Evolutionary conservation across 208 protist genomes (phyloP), one percentile per base, ranked within the genome.

Genomic region (Endotrypanum monterogeii): DNA sequence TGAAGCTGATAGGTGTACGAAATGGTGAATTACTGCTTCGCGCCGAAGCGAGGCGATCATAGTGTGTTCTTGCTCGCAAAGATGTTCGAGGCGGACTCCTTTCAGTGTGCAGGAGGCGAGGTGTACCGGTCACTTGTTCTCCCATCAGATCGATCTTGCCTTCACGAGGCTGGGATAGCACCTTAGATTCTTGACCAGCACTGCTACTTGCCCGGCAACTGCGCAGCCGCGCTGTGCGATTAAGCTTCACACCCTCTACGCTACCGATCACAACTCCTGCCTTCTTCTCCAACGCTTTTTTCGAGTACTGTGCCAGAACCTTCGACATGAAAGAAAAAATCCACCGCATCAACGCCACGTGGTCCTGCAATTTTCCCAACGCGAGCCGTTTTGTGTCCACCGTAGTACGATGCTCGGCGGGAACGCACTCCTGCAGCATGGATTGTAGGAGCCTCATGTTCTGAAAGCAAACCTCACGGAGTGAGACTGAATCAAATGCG

Each of bases 301-400:
- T 89, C 7, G 92, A 93, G 76, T 93, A 96, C 23, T 84, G 77
- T 1, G 78, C 79, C 14, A 96, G 68, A 44, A 94, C 79, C 58
- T 89, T 96, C 0, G 75, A 79, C 84, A 96, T 91, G 74, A 94
- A 94, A 32, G 81, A 57, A 70, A 89, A 89, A 69, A 94, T 75
- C 90, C 92, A 94, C 56, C 90, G 89, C 12, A 96, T 82, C 32
- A 95, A 76, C 46, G 76, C 41, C 28, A 96, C 71, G 75, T 96
- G 92, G 41, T 96, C 92, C 67, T 96, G 92, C 32, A 96, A 78
- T 72, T 93, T 94, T 14, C 92, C 92, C 7, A 74, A 20, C 0
- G 88, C 86, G 20, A 96, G 74, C n/a, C 92, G 88, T 28, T 74
- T 71, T 1, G 86, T 76, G 44, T 96, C 80, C 23, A 90, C 82